A percentile compares a stretch with the other conserved stretches of the same genome.
phyloP scores from a whole-genome alignment of 2,329 filamentous ascomycete species.

The Arthrocladium fulminans region DNA sequence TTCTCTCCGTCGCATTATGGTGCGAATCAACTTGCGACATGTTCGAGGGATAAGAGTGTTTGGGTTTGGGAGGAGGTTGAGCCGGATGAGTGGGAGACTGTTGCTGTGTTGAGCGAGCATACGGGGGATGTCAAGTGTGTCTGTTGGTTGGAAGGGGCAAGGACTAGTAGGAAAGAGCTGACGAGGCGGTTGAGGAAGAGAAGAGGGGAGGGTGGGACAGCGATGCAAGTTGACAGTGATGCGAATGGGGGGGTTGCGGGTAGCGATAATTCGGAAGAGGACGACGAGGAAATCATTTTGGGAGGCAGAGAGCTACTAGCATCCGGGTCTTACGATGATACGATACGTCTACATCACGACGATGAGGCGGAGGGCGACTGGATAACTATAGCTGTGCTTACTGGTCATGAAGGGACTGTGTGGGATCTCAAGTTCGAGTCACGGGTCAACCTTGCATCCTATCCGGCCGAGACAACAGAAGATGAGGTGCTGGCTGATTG shows the following conservation, averaged over 20 bases:
- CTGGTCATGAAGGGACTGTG: conserved; percentile 75
- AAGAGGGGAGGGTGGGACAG: conserved; percentile 33
- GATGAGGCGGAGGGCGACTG: conserved; percentile 79
- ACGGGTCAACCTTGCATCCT: conserved; percentile 13
- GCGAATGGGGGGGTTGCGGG: no score
- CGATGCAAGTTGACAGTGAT: neutral
- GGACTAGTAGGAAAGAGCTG: conserved; percentile 1
- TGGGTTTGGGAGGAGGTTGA: conserved; percentile 99
- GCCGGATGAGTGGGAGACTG: conserved; percentile 89
- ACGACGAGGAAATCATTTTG: conserved; percentile 14
- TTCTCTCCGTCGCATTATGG: conserved; percentile 48
- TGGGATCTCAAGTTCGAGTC: conserved; percentile 70
- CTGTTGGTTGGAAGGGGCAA: conserved; percentile 68
- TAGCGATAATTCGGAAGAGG: conserved; percentile 1
- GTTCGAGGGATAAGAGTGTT: conserved; percentile 82
- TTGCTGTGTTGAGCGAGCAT: conserved; percentile 90
- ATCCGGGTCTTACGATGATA: conserved; percentile 90
- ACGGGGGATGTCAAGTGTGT: conserved; percentile 93
- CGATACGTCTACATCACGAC: conserved; percentile 68
- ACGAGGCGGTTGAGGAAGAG: conserved; percentile 15
- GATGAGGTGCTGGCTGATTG: conserved; percentile 27
- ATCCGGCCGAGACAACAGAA: conserved; percentile 5
- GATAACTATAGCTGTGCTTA: conserved; percentile 75
- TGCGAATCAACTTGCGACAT: conserved; percentile 73
- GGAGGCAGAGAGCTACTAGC: conserved; percentile 59